Evolutionary conservation across 176 grass and related monocot genomes (phyloP).

Genomic region (Pontederia paniculata): DNA sequence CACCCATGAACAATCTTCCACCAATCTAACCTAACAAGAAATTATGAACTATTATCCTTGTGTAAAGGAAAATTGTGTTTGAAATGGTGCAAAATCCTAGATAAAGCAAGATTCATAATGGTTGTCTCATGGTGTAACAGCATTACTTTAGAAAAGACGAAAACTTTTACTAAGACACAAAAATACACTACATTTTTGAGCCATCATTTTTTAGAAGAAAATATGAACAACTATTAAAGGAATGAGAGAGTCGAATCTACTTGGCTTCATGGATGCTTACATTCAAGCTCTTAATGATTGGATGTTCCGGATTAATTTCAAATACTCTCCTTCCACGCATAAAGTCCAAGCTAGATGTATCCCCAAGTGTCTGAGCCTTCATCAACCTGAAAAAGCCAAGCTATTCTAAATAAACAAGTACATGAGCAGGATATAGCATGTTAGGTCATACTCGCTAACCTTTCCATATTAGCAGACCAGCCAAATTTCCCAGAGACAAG

Average conservation of each 20-base stretch:
- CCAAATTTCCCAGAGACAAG: conserved; percentile 94
- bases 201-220: not conserved
- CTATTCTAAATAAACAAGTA: conserved; percentile 4
- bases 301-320: conserved; percentile 93
- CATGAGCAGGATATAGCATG: not conserved
- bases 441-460: conserved; percentile 20
- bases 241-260: not conserved
- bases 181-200: not conserved
- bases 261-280: conserved; percentile 28
- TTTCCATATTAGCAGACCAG: conserved; percentile 99
- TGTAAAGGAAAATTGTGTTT: too few relatives aligned
- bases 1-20: too few relatives aligned
- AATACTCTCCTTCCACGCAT: conserved; percentile 96
- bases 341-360: conserved; percentile 60
- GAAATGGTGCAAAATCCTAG: too few relatives aligned
- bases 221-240: not conserved
- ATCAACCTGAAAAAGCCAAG: conserved; percentile 46
- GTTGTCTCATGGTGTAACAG: too few relatives aligned
- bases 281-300: conserved; percentile 76
- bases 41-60: too few relatives aligned
- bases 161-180: too few relatives aligned
- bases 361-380: conserved; percentile 82
- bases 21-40: too few relatives aligned
- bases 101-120: too few relatives aligned
- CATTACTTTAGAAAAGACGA: too few relatives aligned